A percentile compares a stretch with the other conserved stretches of the same genome.
phyloP scores from a whole-genome alignment of 345 rosid genomes.

The Salix brachista region DNA sequence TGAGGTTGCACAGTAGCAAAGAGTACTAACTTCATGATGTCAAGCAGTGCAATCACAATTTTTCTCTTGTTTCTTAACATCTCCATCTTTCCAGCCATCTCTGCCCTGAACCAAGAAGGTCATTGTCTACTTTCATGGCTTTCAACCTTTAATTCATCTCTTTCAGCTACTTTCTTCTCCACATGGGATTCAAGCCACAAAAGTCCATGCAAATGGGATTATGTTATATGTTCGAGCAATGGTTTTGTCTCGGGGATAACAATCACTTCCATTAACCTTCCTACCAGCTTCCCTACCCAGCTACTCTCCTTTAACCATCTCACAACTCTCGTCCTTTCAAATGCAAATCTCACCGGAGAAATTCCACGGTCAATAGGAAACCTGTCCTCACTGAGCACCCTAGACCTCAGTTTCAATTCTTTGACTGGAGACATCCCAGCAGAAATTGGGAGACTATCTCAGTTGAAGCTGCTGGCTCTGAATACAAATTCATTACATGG shows the following conservation, averaged over 20 bases:
- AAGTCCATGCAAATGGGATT: slow-evolving; percentile 64
- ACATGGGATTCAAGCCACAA: slow-evolving; percentile 57
- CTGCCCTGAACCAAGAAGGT: slow-evolving; percentile 68
- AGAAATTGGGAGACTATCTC: slow-evolving; percentile 42
- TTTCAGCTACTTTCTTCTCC: slow-evolving; percentile 49
- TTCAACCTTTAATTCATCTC: slow-evolving; percentile 48
- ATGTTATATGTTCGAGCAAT: slow-evolving; percentile 38
- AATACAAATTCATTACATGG: slow-evolving; percentile 46
- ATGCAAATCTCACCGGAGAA: slow-evolving; percentile 50
- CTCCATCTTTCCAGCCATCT: slow-evolving; percentile 38
- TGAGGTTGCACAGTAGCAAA: slow-evolving; percentile 37
- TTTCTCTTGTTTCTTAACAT: slow-evolving; percentile 43
- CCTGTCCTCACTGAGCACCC: slow-evolving; percentile 39
- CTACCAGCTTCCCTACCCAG: slow-evolving; percentile 48
- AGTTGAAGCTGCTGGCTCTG: slow-evolving; percentile 37
- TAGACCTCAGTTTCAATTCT: slow-evolving; percentile 63
- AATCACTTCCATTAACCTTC: slow-evolving; percentile 37
- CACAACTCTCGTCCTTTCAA: slow-evolving; percentile 43
- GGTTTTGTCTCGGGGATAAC: slow-evolving; percentile 45
- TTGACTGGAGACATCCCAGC: slow-evolving; percentile 48
- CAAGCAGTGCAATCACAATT: slow-evolving; percentile 43
- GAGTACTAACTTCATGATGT: slow-evolving; percentile 36
- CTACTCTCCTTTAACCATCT: slow-evolving; percentile 43
- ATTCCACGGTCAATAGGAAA: slow-evolving; percentile 50
- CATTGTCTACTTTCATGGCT: slow-evolving; percentile 67